Evolutionary conservation across 495 filamentous ascomycete species (phyloP), one percentile per base, ranked within the genome.

Genomic region (Barbatosphaeria neglecta): DNA sequence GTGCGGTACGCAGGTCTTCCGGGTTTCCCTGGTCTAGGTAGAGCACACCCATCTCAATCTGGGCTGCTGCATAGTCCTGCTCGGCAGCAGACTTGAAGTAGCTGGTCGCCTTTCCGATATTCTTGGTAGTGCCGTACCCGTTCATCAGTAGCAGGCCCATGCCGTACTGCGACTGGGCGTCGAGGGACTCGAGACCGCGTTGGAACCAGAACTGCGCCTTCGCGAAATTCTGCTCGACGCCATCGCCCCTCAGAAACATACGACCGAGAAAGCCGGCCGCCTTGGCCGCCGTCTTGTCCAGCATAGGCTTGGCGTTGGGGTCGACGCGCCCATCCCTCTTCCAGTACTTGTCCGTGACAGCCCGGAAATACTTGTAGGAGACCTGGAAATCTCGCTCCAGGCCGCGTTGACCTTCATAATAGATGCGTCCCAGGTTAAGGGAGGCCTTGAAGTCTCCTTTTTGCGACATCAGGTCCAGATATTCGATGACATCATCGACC

Each of bases 381-480:
- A 78, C 72, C 23, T 72, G 70, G 43, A 88, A 71, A 56, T 94
- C 84, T 22, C 81, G 75, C 27, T 83, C 79, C 35, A 95, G 65
- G 9, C 78, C 79, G 48, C 82, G 75, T 19, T 85, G 80, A 0
- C 92, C 92, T 48, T 97, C 90, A 54, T 96, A 97, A 54, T 95
- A 81, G 48, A 96, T 77, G 47, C 84, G 80, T 17, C 86, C 92
- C 0, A 98, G 70, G 45, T 82, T 89, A 60, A 88, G 95, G 0
- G 87, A 93, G 3, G 92, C 87, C 56, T 88, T 92, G 50, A 93
- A 75, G 53, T 97, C 88, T 6, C 90, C 90, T 58, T 96, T 96
- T 49, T 87, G 78, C 6, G 89, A 89, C 80, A 96, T 83, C 43
- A 97, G 69, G 60, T 96, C 89, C 54, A 96, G 68, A 53, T 93